Evolutionary conservation across 352 stramenopile species (phyloP), one percentile per base, ranked within the genome.

Genomic region (Thraustotheca clavata): DNA sequence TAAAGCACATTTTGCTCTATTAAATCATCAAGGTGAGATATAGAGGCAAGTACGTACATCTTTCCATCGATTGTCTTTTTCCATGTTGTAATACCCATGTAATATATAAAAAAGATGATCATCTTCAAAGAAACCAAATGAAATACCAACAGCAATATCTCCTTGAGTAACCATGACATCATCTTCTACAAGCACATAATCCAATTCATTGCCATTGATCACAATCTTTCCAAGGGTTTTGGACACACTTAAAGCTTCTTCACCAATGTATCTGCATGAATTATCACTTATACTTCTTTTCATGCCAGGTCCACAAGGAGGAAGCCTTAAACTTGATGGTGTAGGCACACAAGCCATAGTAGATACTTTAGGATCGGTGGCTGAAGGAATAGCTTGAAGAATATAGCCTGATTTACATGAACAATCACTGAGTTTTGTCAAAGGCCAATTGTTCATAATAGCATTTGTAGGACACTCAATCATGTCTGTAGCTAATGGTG

Each of bases 81-180:
- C 81, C 7, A 77, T 69, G 61, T 93, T 89, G 71, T 86, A 93
- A 69, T 93, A 93, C 16, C 83, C 83, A 54, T 93, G 84, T 16
- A 87, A 67, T 16, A 89, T 67, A 14, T 55, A 65, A 55, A 65
- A 65, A 0, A 55, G 31, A 46, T 54, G 7, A 14, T 65, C 36
- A 14, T 8, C 31, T 12, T 55, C 57, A 7, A 52, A 52, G 22
- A 54, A 65, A n/a, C 57, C 57, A 54, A 65, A 65, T 12, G 57
- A 65, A 8, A 43, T 55, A 24, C 81, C 81, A 54, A 90, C 88
- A 14, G 83, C 81, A 24, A 90, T 69, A 47, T 92, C 83, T 41
- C 81, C 81, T 50, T 93, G 83, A 43, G 87, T 86, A 24, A 93
- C 49, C 77, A 93, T 85, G 34, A 88, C 72, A 49, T 75, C 74